Conservation (phyloP, 164 flowering plant species). For the Warburgia ugandensis region DNA sequence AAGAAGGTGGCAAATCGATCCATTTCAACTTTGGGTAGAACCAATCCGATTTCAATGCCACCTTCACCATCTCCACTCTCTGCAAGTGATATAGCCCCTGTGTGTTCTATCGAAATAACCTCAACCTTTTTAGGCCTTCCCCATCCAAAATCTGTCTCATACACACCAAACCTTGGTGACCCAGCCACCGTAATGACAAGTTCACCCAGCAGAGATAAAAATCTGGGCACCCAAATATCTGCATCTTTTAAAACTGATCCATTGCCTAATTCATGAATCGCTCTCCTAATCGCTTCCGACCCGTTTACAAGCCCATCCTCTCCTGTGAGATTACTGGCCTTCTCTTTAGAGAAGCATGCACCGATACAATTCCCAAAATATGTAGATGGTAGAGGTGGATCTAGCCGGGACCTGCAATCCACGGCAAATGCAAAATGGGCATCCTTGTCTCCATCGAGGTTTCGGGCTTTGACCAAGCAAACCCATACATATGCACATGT, state of each 20-base stretch:
- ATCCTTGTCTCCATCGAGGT: not conserved
- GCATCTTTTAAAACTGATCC: constrained; percentile 14
- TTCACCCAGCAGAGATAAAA: not conserved
- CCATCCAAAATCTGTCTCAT: constrained; percentile 57
- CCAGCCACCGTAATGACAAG: constrained; percentile 25
- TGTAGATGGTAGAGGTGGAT: constrained; percentile 20
- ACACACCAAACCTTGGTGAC: constrained; percentile 31
- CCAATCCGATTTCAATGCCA: constrained; percentile 43
- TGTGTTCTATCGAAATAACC: constrained; percentile 24
- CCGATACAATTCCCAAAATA: constrained; percentile 50
- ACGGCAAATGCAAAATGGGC: constrained; percentile 17
- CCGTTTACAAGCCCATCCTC: constrained; percentile 27
- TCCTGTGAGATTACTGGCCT: constrained; percentile 14
- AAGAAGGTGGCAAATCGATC: constrained; percentile 17
- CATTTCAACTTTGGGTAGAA: constrained; percentile 18
- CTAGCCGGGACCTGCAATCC: constrained; percentile 25
- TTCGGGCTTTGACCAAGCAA: constrained; percentile 22
- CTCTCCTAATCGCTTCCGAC: constrained; percentile 17
- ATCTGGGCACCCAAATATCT: constrained; percentile 16
- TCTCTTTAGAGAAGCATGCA: not conserved
- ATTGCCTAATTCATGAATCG: constrained; percentile 8
- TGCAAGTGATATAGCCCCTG: constrained; percentile 26
- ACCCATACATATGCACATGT: constrained; percentile 33
- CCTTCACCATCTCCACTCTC: constrained; percentile 33
- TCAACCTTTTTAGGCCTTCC: constrained; percentile 49